Conservation (phyloP, 129 eudicot genomes). For the Deinandra increscens region DNA sequence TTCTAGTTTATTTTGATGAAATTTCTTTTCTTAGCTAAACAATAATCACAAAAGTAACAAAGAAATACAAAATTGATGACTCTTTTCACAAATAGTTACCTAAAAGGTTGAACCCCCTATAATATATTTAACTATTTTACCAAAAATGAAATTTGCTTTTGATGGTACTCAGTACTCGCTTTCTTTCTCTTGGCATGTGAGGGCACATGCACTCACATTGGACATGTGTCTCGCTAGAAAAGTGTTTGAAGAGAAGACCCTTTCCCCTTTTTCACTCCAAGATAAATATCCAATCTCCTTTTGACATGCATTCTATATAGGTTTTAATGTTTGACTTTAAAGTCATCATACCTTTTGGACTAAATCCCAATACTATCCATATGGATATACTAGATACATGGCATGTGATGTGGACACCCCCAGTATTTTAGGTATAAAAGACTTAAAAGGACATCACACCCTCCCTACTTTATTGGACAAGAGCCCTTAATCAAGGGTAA, state of each 20-base stretch:
- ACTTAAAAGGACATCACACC: conserved; percentile 11
- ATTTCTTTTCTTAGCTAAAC: too few species aligned
- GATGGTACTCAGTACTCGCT: conserved; percentile 19
- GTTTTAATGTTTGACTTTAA: conserved; percentile 15
- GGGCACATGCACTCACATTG: conserved; percentile 38
- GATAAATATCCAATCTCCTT: conserved; percentile 26
- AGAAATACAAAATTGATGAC: neutral
- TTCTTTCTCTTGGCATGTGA: conserved; percentile 24
- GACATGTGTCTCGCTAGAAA: conserved; percentile 18
- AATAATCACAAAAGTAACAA: neutral
- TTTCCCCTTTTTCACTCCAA: conserved; percentile 33
- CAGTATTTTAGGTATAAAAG: neutral
- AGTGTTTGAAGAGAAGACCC: conserved; percentile 19
- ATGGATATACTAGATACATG: conserved; percentile 29
- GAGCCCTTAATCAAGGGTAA: conserved; percentile 9
- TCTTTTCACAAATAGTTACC: neutral
- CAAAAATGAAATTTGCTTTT: neutral
- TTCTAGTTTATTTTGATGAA: too few species aligned
- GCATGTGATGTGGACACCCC: conserved; percentile 43
- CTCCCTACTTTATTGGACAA: conserved; percentile 11
- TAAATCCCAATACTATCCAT: conserved; percentile 37
- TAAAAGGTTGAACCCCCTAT: conserved; percentile 1
- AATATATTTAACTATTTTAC: neutral
- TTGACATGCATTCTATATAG: conserved; percentile 17
- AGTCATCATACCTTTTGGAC: conserved; percentile 27